Evolutionary conservation across 2,329 filamentous ascomycete genomes (phyloP).

Genomic region (Sporothrix dimorphospora): DNA sequence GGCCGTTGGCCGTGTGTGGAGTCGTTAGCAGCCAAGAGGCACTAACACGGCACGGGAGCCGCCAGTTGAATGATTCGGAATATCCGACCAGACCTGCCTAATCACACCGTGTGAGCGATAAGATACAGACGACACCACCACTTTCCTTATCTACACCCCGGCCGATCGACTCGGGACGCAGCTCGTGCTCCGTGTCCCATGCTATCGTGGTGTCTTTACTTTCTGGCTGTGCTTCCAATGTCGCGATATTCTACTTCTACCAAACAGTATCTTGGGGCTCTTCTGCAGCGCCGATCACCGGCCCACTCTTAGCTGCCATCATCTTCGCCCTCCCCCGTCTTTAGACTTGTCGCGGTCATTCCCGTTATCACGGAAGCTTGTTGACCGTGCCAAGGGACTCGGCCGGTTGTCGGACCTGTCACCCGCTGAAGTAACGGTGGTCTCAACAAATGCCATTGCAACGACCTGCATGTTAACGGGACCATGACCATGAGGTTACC

Average conservation of each 20-base stretch:
- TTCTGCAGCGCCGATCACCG: background rate
- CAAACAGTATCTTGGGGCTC: background rate
- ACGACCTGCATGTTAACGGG: background rate
- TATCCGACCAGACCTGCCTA: background rate
- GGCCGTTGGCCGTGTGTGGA: background rate
- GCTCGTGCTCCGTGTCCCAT: background rate
- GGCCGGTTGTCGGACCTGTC: conserved; percentile 6
- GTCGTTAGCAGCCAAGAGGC: background rate
- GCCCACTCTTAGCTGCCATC: background rate
- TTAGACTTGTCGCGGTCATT: background rate
- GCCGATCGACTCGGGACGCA: conserved; percentile 1
- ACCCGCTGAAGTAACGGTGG: too few relatives aligned
- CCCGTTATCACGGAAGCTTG: conserved; percentile 6
- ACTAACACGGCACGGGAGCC: background rate
- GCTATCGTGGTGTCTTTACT: background rate
- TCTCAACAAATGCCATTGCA: too few relatives aligned
- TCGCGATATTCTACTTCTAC: background rate
- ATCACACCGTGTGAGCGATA: conserved; percentile 1
- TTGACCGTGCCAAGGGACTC: background rate
- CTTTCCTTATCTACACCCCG: background rate
- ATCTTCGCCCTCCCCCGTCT: background rate
- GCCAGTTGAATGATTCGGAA: background rate
- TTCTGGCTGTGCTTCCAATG: background rate
- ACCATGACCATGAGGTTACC: background rate
- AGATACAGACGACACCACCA: background rate